Percentiles rank a stretch among this genome's conserved stretches.
Evolutionary conservation across 257 asterid genomes (phyloP).

Genomic region (Ajuga chamaepitys): DNA sequence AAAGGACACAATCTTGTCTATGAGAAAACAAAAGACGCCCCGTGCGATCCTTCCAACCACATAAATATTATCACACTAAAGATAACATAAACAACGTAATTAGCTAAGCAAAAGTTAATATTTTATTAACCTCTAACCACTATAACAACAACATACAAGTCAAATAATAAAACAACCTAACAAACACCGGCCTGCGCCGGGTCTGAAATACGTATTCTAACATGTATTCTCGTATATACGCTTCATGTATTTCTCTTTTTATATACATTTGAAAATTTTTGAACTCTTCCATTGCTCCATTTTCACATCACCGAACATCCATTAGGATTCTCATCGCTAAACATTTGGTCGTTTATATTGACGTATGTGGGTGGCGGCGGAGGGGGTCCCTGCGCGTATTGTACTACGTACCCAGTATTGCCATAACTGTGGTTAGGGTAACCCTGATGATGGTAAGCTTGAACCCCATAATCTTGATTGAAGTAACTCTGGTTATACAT

Average conservation of each 20-base stretch:
- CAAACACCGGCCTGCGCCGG: slow-evolving; percentile 23
- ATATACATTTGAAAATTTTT: slow-evolving; percentile 36
- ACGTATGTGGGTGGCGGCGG: slow-evolving; percentile 39
- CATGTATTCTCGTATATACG: slow-evolving; percentile 5
- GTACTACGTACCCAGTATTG: slow-evolving; percentile 34
- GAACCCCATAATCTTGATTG: slow-evolving; percentile 54
- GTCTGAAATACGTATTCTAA: slow-evolving; percentile 8
- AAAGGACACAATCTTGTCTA: neutral
- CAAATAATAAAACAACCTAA: slow-evolving; percentile 24
- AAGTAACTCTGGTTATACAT: slow-evolving; percentile 42
- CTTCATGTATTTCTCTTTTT: neutral
- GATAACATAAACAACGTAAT: slow-evolving; percentile 7
- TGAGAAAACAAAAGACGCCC: neutral
- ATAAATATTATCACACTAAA: neutral
- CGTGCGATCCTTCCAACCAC: slow-evolving; percentile 11
- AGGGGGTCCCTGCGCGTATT: slow-evolving; percentile 46
- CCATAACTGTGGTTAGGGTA: slow-evolving; percentile 19
- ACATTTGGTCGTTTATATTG: slow-evolving; percentile 38
- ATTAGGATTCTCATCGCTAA: slow-evolving; percentile 87
- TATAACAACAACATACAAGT: slow-evolving; percentile 8
- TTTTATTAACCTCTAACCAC: slow-evolving; percentile 9
- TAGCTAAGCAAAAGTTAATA: slow-evolving; percentile 16
- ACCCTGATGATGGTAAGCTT: slow-evolving; percentile 14
- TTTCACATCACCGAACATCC: slow-evolving; percentile 78
- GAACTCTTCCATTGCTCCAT: neutral